Conservation (phyloP, 805 yeast species). For the Starmera caribaea region DNA sequence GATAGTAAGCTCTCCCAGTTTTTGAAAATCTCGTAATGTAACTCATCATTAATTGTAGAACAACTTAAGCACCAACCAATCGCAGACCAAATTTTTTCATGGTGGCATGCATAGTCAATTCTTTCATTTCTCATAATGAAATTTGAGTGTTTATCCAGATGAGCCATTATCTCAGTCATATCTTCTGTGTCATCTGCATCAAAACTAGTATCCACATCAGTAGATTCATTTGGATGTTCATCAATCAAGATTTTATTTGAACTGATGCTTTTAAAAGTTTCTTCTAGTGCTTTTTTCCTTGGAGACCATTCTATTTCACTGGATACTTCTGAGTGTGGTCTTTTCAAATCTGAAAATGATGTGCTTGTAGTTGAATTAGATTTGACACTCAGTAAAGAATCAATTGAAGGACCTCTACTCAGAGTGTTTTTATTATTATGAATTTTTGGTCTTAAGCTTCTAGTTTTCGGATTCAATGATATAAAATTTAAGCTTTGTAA, state of each 20-base stretch:
- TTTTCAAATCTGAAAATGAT: no score
- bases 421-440: no score
- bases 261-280: conserved; percentile 1
- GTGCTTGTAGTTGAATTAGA: no score
- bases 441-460: no score
- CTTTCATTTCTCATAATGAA: conserved; percentile 16
- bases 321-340: no score
- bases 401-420: no score
- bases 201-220: neutral
- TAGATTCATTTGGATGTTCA: neutral
- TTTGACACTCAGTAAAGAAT: no score
- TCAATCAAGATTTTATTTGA: neutral
- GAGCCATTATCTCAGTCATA: conserved; percentile 4
- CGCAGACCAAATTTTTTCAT: conserved; percentile 17
- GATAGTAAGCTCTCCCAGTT: conserved; percentile 14
- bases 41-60: conserved; percentile 8
- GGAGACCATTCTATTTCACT: conserved; percentile 11
- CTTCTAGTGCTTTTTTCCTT: conserved; percentile 11
- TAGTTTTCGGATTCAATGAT: no score
- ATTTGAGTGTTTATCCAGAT: conserved; percentile 6
- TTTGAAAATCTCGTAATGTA: conserved; percentile 8
- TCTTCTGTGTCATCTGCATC: conserved; percentile 5
- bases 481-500: no score
- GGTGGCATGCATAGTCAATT: conserved; percentile 14
- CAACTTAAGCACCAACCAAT: conserved; percentile 22